These are phyloP conservation scores for Lycium barbarum DNA, from an alignment of 257 asterid genomes.

Conservation along the genomic window DNA sequence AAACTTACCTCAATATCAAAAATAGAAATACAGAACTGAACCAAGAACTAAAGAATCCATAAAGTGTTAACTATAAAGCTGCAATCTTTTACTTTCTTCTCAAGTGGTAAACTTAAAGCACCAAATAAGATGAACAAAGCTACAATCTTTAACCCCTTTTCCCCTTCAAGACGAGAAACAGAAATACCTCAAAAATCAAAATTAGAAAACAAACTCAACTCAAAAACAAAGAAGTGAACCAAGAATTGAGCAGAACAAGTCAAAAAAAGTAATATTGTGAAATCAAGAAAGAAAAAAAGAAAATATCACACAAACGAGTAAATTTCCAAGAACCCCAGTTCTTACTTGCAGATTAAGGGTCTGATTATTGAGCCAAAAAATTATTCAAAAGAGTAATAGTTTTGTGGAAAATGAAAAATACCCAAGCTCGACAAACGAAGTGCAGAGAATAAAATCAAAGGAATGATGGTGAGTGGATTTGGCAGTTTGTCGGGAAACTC, in stretches of 20 bases:
- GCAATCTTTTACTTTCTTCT: background rate
- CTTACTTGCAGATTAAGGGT: background rate
- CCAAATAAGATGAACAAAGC: slow-evolving; percentile 41
- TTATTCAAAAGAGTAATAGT: background rate
- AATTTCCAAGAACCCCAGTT: background rate
- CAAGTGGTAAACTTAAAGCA: background rate
- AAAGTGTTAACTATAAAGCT: background rate
- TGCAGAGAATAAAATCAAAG: slow-evolving; percentile 48
- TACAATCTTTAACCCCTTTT: slow-evolving; percentile 25
- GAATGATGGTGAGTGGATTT: slow-evolving; percentile 39
- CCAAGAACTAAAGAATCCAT: too few species aligned
- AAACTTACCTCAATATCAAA: background rate
- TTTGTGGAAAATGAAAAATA: slow-evolving; percentile 40
- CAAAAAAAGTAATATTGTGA: slow-evolving; percentile 35
- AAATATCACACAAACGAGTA: background rate
- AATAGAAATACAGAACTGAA: background rate
- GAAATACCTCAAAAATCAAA: too few species aligned
- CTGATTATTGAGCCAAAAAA: background rate
- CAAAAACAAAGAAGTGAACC: slow-evolving; percentile 19
- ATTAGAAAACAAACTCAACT: too few species aligned
- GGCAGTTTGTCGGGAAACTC: slow-evolving; percentile 55
- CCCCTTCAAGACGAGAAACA: too few species aligned
- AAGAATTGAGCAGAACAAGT: slow-evolving; percentile 28
- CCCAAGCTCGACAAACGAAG: slow-evolving; percentile 44
- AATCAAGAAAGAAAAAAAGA: slow-evolving; percentile 27